Percentiles rank a stretch among this genome's conserved stretches.
Conservation (phyloP, 2,329 filamentous ascomycete genomes). For the Colletotrichum paranaense region DNA sequence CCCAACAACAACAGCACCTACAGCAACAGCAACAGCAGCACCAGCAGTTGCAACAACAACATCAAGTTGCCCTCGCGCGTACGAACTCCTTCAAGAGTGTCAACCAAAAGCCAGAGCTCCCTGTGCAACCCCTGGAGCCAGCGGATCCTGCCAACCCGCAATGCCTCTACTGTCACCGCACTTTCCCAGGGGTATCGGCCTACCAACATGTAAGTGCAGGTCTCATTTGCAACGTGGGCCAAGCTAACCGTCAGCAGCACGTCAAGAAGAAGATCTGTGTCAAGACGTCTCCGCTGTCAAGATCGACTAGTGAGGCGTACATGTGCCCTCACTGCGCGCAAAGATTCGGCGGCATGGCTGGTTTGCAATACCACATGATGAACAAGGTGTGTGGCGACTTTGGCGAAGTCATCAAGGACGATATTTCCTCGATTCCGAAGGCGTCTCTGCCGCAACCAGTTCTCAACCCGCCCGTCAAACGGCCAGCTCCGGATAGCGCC, state of each 20-base stretch:
- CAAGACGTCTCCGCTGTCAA: constrained; percentile 28
- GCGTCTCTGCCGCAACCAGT: background rate
- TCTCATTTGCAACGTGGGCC: background rate
- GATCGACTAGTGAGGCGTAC: constrained; percentile 35
- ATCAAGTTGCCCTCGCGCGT: background rate
- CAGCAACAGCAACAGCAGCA: background rate
- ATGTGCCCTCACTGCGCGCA: constrained; percentile 59
- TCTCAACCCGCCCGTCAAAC: constrained; percentile 2
- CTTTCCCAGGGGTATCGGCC: constrained; percentile 28
- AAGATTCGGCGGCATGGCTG: constrained; percentile 54
- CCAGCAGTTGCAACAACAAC: background rate
- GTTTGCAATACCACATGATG: constrained; percentile 56
- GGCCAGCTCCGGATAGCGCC: background rate
- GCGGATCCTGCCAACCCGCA: constrained; percentile 9
- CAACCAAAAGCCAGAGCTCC: background rate
- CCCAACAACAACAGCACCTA: background rate
- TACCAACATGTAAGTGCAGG: constrained; percentile 28
- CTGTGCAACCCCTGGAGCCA: constrained; percentile 15
- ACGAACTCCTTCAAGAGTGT: background rate
- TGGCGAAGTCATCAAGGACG: constrained; percentile 23
- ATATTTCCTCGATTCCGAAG: background rate
- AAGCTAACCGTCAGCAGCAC: constrained; percentile 44
- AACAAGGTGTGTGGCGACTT: constrained; percentile 60
- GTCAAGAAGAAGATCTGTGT: constrained; percentile 48
- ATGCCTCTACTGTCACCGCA: constrained; percentile 36